Base-by-base conservation (phyloP, 345 rosid genomes). In the Eucalyptus melliodora region DNA sequence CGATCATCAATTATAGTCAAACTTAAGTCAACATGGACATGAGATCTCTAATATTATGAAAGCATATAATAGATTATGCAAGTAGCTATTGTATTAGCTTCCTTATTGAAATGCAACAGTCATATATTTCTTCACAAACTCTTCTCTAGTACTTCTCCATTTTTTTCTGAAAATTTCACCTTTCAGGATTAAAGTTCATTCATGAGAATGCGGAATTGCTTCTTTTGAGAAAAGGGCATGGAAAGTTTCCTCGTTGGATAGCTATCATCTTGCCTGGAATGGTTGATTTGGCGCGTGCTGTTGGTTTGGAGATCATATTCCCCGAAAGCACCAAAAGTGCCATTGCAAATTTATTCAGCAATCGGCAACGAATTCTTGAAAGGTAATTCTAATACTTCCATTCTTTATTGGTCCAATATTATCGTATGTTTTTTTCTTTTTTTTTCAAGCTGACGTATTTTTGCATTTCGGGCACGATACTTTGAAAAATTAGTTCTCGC, bases 191-290 rank as follows among this genome's bases (percentile, higher is more conserved):
- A 89, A 88, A 88, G 15, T 94, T 91, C 86, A 89, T 96, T 60
- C 87, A 89, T 87, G 92, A 90, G 87, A 92, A 88, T 86, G 86
- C 92, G 15, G 92, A 92, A 80, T 89, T 90, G 87, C 87, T 94
- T 80, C 90, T 94, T 55, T 87, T 24, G 50, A 93, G 88, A 69
- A 50, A 80, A 6, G 9, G 37, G 9, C 21, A 14, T 19, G 87
- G 90, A 21, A 69, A 30, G 5, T 90, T 88, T 88, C 97, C 98
- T 86, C 95, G 94, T 83, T 92, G 96, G 98, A 93, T 96, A 47
- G 62, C 91, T 50, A 92, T 95, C 34, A 89, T 89, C 49, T 95
- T 96, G 88, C 94, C 93, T 16, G 95, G 91, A 83, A 92, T 93
- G 90, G 72, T 95, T n/a, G 96, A 94, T 88, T 91, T 91, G 90